Conservation (phyloP, 2,329 filamentous ascomycete genomes). For the Penicillium rolfsii region DNA sequence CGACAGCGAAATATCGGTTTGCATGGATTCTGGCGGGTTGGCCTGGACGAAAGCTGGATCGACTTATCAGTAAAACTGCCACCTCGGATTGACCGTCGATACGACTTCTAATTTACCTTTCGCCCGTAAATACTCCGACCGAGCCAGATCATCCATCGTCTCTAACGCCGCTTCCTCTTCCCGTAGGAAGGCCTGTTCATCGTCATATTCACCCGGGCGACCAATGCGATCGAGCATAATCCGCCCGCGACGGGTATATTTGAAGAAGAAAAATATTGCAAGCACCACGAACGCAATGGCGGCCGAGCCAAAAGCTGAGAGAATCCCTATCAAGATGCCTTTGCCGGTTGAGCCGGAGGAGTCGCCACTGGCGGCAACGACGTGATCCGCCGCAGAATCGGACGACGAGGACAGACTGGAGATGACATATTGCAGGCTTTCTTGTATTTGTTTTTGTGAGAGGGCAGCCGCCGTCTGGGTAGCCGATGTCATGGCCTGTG, state of each 20-base stretch:
- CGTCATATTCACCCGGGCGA: slow-evolving; percentile 92
- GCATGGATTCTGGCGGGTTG: slow-evolving; percentile 91
- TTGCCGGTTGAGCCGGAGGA: slow-evolving; percentile 62
- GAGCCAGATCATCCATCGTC: slow-evolving; percentile 89
- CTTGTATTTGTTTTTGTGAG: slow-evolving; percentile 27
- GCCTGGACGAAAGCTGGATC: slow-evolving; percentile 82
- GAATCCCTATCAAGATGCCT: slow-evolving; percentile 90
- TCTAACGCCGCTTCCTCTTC: slow-evolving; percentile 96
- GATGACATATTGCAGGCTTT: slow-evolving; percentile 47
- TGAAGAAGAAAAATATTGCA: slow-evolving; percentile 87
- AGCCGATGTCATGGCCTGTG: slow-evolving; percentile 18
- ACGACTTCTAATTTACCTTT: slow-evolving; percentile 70
- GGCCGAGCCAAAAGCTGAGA: slow-evolving; percentile 92
- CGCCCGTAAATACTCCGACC: slow-evolving; percentile 87
- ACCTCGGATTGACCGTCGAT: background rate
- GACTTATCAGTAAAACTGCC: slow-evolving; percentile 7
- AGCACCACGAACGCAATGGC: slow-evolving; percentile 79
- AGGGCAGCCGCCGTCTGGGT: slow-evolving; percentile 18
- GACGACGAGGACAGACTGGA: slow-evolving; percentile 29
- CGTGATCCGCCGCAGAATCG: slow-evolving; percentile 26
- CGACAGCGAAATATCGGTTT: slow-evolving; percentile 95
- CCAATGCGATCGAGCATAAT: slow-evolving; percentile 94
- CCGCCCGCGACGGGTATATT: slow-evolving; percentile 82
- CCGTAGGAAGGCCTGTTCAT: slow-evolving; percentile 90
- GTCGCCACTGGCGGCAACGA: slow-evolving; percentile 43